Evolutionary conservation across 371 early-diverging fungal species (phyloP), one percentile per base, ranked within the genome.

Genomic region (Phascolomyces articulosus): DNA sequence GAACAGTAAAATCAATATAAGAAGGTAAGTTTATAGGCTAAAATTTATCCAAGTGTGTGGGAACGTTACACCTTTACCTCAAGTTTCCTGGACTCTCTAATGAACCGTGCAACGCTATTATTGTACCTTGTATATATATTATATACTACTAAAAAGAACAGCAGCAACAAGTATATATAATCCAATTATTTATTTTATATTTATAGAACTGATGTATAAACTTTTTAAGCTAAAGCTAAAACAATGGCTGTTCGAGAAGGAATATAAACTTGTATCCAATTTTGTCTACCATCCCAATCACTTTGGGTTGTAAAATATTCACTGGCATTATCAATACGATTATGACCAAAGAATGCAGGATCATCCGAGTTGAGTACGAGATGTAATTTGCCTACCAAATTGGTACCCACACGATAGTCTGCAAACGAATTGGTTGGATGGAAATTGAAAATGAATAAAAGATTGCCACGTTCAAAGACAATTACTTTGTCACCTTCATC

Each of bases 361-460:
- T 81, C 84, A 69, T 98, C 98, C 2, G 95, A 81, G 75, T 91
- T 85, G 44, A 98, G 76, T 2, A 86, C 90, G n/a, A 95, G 79
- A 40, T 66, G 72, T 82, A 95, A 93, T 62, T 85, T 82, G 28
- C 95, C 95, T 3, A 88, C 48, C 68, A 81, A 74, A 3, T 81
- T 74, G 3, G 87, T 87, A 34, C 95, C 96, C 18, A 98, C 73
- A 53, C 91, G 86, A 74, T 98, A 98, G 70, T 96, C 96, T 4
- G 89, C 69, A 71, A 85, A 97, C 38, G 91, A 91, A 62, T 94
- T 77, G 27, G 89, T 88, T 4, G 93, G 93, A 74, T 98, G 94
- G 85, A 96, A 96, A 75, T 98, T 98, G 88, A 98, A 96, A 57
- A 95, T 85, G 75, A 91, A 97, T 29, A 97, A 63, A 24, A 95